These are phyloP conservation scores for Calocybe gangraenosa DNA, from an alignment of 768 basidiomycete species.

Conservation along the genomic window DNA sequence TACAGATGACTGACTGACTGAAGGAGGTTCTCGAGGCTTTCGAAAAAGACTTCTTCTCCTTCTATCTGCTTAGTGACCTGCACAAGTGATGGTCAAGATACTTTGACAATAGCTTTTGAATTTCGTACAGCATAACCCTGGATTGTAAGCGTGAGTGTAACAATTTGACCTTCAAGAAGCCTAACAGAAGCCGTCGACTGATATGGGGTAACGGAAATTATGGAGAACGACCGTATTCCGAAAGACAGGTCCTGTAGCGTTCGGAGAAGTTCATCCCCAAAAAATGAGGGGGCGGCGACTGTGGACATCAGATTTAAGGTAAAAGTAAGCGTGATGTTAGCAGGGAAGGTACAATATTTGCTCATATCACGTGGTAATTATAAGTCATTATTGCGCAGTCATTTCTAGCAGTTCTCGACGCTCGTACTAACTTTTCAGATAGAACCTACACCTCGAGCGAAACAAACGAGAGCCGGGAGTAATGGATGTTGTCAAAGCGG, in stretches of 20 bases:
- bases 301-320: slow-evolving; percentile 9
- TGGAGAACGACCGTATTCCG: slow-evolving; percentile 44
- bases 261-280: slow-evolving; percentile 44
- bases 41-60: slow-evolving; percentile 33
- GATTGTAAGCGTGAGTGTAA: slow-evolving; percentile 44
- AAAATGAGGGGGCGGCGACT: slow-evolving; percentile 28
- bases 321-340: not conserved
- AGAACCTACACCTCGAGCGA: not conserved
- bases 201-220: slow-evolving; percentile 33
- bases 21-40: slow-evolving; percentile 59
- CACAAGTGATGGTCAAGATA: slow-evolving; percentile 12
- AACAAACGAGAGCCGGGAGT: not conserved
- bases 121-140: slow-evolving; percentile 61
- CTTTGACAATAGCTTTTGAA: no score
- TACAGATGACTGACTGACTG: slow-evolving; percentile 53
- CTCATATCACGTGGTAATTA: no score
- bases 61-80: not conserved
- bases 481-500: slow-evolving; percentile 96
- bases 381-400: no score
- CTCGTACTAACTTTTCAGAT: no score
- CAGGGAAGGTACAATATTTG: not conserved
- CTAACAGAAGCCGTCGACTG: slow-evolving; percentile 52
- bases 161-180: slow-evolving; percentile 48
- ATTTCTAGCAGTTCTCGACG: no score
- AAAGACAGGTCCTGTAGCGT: slow-evolving; percentile 58